Conservation (phyloP, 352 stramenopile species). For the Pythium volutum region DNA sequence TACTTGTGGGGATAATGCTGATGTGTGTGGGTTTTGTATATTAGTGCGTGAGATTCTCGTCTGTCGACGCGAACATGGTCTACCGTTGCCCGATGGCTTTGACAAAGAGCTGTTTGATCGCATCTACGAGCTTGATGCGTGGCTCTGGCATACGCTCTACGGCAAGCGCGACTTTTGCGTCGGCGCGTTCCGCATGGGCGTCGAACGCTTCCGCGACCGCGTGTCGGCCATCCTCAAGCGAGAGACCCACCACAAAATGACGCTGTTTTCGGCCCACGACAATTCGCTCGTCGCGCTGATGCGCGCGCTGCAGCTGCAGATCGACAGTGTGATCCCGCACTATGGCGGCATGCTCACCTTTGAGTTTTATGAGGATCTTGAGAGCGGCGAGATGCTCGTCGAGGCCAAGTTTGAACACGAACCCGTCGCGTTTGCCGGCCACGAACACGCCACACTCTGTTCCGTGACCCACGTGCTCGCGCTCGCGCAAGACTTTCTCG, state of each 20-base stretch:
- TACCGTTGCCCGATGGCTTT: slow-evolving; percentile 54
- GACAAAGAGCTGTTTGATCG: slow-evolving; percentile 55
- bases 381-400: slow-evolving; percentile 45
- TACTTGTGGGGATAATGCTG: not conserved
- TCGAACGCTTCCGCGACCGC: slow-evolving; percentile 53
- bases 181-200: slow-evolving; percentile 51
- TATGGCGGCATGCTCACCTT: slow-evolving; percentile 79
- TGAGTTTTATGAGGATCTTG: slow-evolving; percentile 52
- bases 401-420: slow-evolving; percentile 51
- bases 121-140: slow-evolving; percentile 64
- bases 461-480: slow-evolving; percentile 54
- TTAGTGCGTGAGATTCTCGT: slow-evolving; percentile 73
- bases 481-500: slow-evolving; percentile 44
- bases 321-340: slow-evolving; percentile 46
- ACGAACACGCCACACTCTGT: slow-evolving; percentile 44
- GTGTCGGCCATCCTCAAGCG: slow-evolving; percentile 38
- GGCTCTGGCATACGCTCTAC: slow-evolving; percentile 76
- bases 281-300: slow-evolving; percentile 76
- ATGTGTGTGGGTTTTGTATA: not conserved
- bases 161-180: slow-evolving; percentile 63
- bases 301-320: slow-evolving; percentile 57
- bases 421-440: slow-evolving; percentile 38
- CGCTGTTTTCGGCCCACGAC: slow-evolving; percentile 77
- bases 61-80: slow-evolving; percentile 54
- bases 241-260: slow-evolving; percentile 42